Conservation (phyloP, 1,284 basidiomycete genomes). For the Ganoderma lucidum region DNA sequence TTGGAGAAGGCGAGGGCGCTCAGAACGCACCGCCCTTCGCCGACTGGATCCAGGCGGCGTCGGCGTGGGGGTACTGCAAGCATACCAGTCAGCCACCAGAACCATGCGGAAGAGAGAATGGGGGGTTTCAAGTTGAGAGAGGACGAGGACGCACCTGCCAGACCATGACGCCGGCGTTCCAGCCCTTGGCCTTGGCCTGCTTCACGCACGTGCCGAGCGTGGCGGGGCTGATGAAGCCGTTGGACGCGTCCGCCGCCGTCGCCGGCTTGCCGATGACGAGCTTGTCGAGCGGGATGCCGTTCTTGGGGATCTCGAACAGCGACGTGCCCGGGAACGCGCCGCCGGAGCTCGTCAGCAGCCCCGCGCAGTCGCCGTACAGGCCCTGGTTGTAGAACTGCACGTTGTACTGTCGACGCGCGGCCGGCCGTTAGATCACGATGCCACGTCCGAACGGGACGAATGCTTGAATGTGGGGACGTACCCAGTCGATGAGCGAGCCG, state of each 20-base stretch:
- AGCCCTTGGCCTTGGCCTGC: constrained; percentile 61
- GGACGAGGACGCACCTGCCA: constrained; percentile 17
- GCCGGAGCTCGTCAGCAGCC: constrained; percentile 52
- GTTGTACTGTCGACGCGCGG: constrained; percentile 50
- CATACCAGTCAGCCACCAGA: background rate
- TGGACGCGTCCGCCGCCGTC: constrained; percentile 52
- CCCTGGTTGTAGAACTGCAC: constrained; percentile 66
- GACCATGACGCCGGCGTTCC: constrained; percentile 50
- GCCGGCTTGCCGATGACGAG: constrained; percentile 70
- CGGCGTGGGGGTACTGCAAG: constrained; percentile 27
- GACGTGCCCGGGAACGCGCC: constrained; percentile 37
- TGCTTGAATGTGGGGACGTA: constrained; percentile 22
- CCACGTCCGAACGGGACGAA: background rate
- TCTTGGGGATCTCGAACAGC: constrained; percentile 66
- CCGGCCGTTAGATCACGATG: too few relatives aligned
- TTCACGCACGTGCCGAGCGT: constrained; percentile 63
- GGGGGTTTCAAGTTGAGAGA: too few relatives aligned
- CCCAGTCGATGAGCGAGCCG: constrained; percentile 54
- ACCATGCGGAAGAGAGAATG: too few relatives aligned
- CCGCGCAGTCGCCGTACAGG: constrained; percentile 55
- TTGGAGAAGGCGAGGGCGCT: background rate
- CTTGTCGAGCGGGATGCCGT: constrained; percentile 57
- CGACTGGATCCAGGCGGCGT: constrained; percentile 26
- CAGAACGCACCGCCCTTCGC: constrained; percentile 25
- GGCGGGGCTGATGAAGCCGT: constrained; percentile 59